Percentiles rank a stretch among this genome's conserved stretches.
Conservation (phyloP, 2,329 filamentous ascomycete species). For the Pezicula neosporulosa region DNA sequence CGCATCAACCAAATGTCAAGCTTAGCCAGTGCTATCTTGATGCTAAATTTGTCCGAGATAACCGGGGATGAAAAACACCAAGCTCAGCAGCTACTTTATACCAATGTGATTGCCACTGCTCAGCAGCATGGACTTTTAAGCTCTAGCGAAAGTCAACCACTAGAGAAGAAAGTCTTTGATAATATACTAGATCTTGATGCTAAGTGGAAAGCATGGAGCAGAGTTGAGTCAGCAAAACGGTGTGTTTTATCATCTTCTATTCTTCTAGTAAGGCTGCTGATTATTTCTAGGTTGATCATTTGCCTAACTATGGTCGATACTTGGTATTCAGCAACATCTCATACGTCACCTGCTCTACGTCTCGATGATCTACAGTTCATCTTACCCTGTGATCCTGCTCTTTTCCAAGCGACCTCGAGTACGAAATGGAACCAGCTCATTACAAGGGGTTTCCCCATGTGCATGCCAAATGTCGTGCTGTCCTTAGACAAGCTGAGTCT, state of each 20-base stretch:
- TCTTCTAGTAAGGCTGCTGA: background rate
- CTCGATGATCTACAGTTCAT: constrained; percentile 15
- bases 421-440: constrained; percentile 15
- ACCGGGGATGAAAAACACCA: constrained; percentile 27
- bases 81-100: constrained; percentile 45
- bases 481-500: constrained; percentile 29
- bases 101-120: constrained; percentile 35
- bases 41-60: constrained; percentile 12
- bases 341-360: constrained; percentile 14
- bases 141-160: constrained; percentile 38
- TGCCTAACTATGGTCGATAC: constrained; percentile 20
- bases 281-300: constrained; percentile 13
- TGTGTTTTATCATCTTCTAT: constrained; percentile 10
- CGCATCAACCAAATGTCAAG: constrained; percentile 17
- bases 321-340: constrained; percentile 16
- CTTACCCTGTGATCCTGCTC: constrained; percentile 14
- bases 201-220: constrained; percentile 49
- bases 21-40: constrained; percentile 18
- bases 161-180: constrained; percentile 38
- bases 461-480: constrained; percentile 14
- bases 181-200: constrained; percentile 39
- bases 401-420: constrained; percentile 17
- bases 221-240: constrained; percentile 48
- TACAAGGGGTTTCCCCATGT: constrained; percentile 20
- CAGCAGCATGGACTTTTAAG: constrained; percentile 48